phyloP scores from a whole-genome alignment of 2,329 filamentous ascomycete genomes.

The Gaeumannomyces tritici region DNA sequence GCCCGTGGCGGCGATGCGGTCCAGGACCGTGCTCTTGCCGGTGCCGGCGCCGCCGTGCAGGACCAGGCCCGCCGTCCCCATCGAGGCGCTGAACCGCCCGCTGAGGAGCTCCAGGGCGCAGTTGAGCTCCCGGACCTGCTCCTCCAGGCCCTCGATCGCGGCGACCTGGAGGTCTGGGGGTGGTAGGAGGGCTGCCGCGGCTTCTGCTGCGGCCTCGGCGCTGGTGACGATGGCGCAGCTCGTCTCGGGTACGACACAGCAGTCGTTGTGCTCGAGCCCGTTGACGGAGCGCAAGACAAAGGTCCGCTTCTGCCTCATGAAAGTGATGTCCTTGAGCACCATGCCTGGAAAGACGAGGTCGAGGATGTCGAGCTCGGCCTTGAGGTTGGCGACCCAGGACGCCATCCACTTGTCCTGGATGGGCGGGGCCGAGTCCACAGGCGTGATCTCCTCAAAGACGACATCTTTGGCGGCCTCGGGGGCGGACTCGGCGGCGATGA shows the following conservation, averaged over 20 bases:
- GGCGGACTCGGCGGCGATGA: conserved; percentile 41
- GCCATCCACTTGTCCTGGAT: conserved; percentile 20
- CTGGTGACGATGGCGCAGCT: conserved; percentile 16
- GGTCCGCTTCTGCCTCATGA: conserved; percentile 45
- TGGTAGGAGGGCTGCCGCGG: conserved; percentile 7
- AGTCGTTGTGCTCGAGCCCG: conserved; percentile 30
- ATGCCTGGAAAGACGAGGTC: conserved; percentile 64
- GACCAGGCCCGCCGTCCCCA: conserved; percentile 48
- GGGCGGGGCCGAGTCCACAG: conserved; percentile 15
- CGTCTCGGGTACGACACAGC: conserved; percentile 28
- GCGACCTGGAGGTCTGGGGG: conserved; percentile 32
- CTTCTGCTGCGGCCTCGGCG: conserved; percentile 6
- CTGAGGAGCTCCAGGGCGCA: conserved; percentile 35
- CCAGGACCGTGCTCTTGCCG: conserved; percentile 70
- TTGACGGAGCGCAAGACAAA: conserved; percentile 53
- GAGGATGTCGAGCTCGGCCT: conserved; percentile 27
- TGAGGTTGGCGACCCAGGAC: conserved; percentile 26
- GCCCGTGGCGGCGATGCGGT: conserved; percentile 53
- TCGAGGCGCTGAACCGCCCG: conserved; percentile 15
- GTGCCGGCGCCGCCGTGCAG: conserved; percentile 77
- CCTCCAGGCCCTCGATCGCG: conserved; percentile 57
- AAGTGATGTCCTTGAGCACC: conserved; percentile 54
- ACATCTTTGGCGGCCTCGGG: conserved; percentile 49
- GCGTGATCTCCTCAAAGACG: conserved; percentile 48
- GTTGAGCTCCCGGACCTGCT: conserved; percentile 59